Evolutionary conservation across 768 basidiomycete genomes (phyloP).

Genomic region (Lentinula detonsa): DNA sequence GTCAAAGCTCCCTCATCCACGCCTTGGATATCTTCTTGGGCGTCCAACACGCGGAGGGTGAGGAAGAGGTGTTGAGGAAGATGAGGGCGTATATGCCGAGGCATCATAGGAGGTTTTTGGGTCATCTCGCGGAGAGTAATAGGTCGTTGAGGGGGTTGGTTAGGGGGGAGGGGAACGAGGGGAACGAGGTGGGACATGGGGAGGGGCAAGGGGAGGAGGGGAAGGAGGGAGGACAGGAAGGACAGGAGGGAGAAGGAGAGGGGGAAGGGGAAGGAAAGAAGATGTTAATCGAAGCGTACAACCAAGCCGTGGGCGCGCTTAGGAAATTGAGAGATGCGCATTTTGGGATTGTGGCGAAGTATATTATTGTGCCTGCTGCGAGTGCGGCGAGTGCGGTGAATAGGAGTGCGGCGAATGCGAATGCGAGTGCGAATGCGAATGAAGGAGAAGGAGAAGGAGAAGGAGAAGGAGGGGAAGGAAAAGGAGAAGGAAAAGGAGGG

Average conservation of each 20-base stretch:
- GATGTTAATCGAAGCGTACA: constrained; percentile 33
- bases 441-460: no score
- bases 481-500: no score
- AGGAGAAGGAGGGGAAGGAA: no score
- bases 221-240: no score
- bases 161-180: neutral
- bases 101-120: constrained; percentile 51
- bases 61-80: constrained; percentile 16
- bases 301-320: constrained; percentile 41
- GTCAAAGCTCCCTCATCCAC: constrained; percentile 56
- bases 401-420: no score
- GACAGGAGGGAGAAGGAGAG: constrained; percentile 5
- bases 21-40: constrained; percentile 49
- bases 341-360: constrained; percentile 48
- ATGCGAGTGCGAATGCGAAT: no score
- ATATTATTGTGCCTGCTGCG: constrained; percentile 46
- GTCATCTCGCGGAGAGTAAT: constrained; percentile 26
- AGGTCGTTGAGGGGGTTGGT: no score
- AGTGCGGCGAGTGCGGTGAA: no score
- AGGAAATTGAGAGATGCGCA: constrained; percentile 55
- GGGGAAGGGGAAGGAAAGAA: no score
- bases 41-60: constrained; percentile 22
- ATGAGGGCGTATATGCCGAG: constrained; percentile 61
- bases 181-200: no score
- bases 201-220: no score